phyloP scores from a whole-genome alignment of 176 grass and related monocot species.

The Puya raimondii region DNA sequence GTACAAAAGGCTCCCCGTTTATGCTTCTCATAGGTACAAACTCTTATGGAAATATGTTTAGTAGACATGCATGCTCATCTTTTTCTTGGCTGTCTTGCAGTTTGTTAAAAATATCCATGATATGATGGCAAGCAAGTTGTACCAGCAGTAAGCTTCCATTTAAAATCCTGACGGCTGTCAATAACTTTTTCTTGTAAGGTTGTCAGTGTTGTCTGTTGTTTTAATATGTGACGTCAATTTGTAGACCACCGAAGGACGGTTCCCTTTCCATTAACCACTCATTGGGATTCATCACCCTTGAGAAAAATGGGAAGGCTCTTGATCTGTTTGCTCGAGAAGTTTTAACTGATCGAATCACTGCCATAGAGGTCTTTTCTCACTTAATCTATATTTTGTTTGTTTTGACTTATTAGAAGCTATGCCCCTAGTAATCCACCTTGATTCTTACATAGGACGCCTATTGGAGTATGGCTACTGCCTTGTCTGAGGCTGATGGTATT shows the following conservation, averaged over 20 bases:
- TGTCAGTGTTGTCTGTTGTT: background rate
- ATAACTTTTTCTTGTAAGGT: background rate
- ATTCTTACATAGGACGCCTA: slow-evolving; percentile 62
- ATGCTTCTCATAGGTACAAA: background rate
- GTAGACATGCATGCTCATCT: slow-evolving; percentile 4
- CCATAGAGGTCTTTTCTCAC: slow-evolving; percentile 62
- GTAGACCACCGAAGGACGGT: slow-evolving; percentile 47
- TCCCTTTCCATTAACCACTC: slow-evolving; percentile 32
- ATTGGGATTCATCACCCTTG: slow-evolving; percentile 61
- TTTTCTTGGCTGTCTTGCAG: slow-evolving; percentile 41
- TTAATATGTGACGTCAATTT: background rate
- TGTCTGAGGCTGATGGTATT: slow-evolving; percentile 93
- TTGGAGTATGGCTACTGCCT: slow-evolving; percentile 79
- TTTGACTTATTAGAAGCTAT: slow-evolving; percentile 2
- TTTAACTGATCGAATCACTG: slow-evolving; percentile 71
- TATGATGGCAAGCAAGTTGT: slow-evolving; percentile 82
- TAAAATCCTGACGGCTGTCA: background rate
- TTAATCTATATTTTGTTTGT: slow-evolving; percentile 16
- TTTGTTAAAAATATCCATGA: slow-evolving; percentile 89
- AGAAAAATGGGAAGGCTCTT: slow-evolving; percentile 78
- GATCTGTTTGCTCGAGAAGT: slow-evolving; percentile 66
- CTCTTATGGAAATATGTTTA: background rate
- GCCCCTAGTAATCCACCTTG: background rate
- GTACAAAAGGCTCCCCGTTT: no score
- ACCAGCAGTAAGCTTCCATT: slow-evolving; percentile 50